A percentile compares a stretch with the other conserved stretches of the same genome.
These are phyloP conservation scores for Hemileccinum rubropunctum DNA, from an alignment of 768 basidiomycete genomes.

Conservation along the genomic window DNA sequence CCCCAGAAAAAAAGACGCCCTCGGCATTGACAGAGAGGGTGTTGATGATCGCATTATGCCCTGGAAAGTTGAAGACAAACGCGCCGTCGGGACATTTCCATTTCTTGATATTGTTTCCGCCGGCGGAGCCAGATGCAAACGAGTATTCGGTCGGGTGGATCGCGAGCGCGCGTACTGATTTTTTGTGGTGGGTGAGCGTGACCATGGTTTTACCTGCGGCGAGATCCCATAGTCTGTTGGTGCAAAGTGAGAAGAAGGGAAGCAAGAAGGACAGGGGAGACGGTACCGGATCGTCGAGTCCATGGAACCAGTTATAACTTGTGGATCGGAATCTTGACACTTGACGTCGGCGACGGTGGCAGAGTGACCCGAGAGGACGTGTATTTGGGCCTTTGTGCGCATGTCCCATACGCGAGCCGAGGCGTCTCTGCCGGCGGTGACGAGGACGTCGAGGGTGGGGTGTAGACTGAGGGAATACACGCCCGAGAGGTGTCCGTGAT, in stretches of 20 bases:
- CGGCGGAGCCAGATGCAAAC: constrained; percentile 92
- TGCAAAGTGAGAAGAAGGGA: background rate
- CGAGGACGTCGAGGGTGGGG: constrained; percentile 92
- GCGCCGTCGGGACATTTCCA: constrained; percentile 98
- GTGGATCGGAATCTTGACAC: constrained; percentile 96
- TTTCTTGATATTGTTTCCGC: constrained; percentile 99
- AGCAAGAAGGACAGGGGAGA: background rate
- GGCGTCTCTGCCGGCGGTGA: constrained; percentile 94
- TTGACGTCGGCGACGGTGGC: constrained; percentile 94
- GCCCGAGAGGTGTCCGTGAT: constrained; percentile 97
- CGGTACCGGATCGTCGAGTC: constrained; percentile 88
- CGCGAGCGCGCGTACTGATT: constrained; percentile 90
- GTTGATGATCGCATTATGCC: constrained; percentile 98
- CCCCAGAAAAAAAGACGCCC: constrained; percentile 96
- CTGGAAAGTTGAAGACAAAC: constrained; percentile 95
- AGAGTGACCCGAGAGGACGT: constrained; percentile 90
- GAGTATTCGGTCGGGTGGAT: constrained; percentile 97
- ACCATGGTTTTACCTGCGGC: constrained; percentile 97
- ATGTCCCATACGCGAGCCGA: constrained; percentile 99
- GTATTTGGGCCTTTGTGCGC: constrained; percentile 95
- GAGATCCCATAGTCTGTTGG: constrained; percentile 85
- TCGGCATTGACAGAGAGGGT: constrained; percentile 91
- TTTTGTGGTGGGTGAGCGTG: constrained; percentile 99
- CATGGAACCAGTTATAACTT: constrained; percentile 98
- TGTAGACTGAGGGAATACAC: constrained; percentile 94